Evolutionary conservation across 805 yeast genomes (phyloP).

Genomic region (Wickerhamiella bombiphila): DNA sequence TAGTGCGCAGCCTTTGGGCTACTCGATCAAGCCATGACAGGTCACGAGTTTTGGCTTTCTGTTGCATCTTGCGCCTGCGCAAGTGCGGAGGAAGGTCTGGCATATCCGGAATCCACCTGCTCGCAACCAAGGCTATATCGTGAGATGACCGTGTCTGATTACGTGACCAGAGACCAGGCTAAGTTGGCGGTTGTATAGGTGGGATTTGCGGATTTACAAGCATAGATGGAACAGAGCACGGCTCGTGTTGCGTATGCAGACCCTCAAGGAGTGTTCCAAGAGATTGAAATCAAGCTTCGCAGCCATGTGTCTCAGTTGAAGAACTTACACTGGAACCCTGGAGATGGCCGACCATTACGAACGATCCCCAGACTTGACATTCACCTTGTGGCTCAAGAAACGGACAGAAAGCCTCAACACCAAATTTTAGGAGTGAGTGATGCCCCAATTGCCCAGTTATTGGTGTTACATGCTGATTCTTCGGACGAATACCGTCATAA

Average conservation of each 20-base stretch:
- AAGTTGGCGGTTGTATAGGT: too few relatives aligned
- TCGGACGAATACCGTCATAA: conserved; percentile 64
- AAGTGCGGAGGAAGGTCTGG: neutral
- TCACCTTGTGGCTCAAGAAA: conserved; percentile 39
- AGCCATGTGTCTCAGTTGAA: conserved; percentile 37
- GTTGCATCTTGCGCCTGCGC: neutral
- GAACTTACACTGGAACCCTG: conserved; percentile 54
- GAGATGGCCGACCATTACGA: conserved; percentile 28
- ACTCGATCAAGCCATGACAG: neutral
- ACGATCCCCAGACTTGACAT: conserved; percentile 19
- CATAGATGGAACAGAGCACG: conserved; percentile 1
- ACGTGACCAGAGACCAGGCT: too few relatives aligned
- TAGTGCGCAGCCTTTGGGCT: neutral
- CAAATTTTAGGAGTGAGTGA: conserved; percentile 28
- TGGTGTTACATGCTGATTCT: conserved; percentile 52
- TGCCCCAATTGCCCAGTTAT: conserved; percentile 46
- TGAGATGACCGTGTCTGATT: too few relatives aligned
- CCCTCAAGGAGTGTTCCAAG: conserved; percentile 47
- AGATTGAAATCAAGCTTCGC: conserved; percentile 31
- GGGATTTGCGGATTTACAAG: neutral
- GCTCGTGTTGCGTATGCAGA: conserved; percentile 48
- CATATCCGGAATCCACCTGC: neutral
- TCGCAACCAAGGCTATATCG: too few relatives aligned
- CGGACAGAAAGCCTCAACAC: conserved; percentile 28
- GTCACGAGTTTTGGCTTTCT: neutral